These are phyloP conservation scores for Conringia planisiliqua DNA, from an alignment of 345 rosid genomes.

Conservation along the genomic window DNA sequence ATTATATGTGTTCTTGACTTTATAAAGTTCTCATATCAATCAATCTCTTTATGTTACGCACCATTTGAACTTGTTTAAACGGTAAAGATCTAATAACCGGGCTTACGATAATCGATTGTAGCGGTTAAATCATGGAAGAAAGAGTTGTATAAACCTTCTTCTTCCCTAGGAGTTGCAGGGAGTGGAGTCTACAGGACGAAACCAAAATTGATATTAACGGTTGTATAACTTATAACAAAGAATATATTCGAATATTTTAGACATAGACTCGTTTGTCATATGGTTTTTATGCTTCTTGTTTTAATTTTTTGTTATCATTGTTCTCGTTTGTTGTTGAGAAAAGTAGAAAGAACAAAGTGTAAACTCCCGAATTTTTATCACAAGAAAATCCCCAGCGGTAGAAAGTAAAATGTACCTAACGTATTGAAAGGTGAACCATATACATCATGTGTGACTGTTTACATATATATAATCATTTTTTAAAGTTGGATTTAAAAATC, in stretches of 20 bases:
- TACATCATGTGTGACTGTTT: background rate
- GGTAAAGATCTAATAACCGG: background rate
- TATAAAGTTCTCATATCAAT: background rate
- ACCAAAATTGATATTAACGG: background rate
- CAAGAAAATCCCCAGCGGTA: background rate
- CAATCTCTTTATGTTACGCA: slow-evolving; percentile 21
- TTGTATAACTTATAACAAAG: background rate
- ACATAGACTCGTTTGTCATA: background rate
- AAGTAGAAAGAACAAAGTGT: background rate
- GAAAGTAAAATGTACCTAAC: background rate
- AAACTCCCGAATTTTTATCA: background rate
- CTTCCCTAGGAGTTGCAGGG: background rate
- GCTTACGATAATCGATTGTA: background rate
- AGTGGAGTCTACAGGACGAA: background rate
- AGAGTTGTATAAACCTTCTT: background rate
- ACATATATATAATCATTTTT: background rate
- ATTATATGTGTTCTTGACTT: slow-evolving; percentile 28
- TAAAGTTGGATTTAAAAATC: background rate
- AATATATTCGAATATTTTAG: background rate
- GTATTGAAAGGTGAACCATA: background rate
- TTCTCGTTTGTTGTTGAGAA: background rate
- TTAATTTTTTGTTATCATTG: background rate
- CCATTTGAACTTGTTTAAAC: background rate
- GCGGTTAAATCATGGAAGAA: background rate
- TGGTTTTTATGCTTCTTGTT: background rate